A percentile compares a stretch with the other conserved stretches of the same genome.
Conservation (phyloP, 2,329 filamentous ascomycete genomes). For the Paraphoma sp. region DNA sequence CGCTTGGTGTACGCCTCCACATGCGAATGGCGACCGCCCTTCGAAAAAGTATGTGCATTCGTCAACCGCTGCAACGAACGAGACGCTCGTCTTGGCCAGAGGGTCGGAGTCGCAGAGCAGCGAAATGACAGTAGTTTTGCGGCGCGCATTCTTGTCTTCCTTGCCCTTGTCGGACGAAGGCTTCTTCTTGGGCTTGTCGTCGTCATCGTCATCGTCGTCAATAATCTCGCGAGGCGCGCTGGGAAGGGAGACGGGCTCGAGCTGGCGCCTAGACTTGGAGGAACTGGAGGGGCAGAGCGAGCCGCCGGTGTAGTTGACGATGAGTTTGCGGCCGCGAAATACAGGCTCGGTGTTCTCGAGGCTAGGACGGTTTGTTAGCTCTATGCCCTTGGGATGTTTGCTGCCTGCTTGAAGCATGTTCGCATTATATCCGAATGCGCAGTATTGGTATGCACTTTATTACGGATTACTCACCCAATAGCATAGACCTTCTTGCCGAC, state of each 20-base stretch:
- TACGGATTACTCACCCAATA: conserved; percentile 66
- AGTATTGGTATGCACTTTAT: too few relatives aligned
- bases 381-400: not conserved
- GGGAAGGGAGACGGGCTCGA: conserved; percentile 26
- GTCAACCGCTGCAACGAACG: conserved; percentile 88
- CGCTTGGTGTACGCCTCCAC: conserved; percentile 70
- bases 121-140: conserved; percentile 86
- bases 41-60: conserved; percentile 97
- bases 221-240: conserved; percentile 47
- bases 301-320: conserved; percentile 59
- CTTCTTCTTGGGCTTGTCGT: conserved; percentile 45
- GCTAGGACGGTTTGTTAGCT: conserved; percentile 46
- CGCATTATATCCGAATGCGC: not conserved
- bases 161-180: conserved; percentile 56
- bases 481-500: conserved; percentile 71
- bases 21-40: conserved; percentile 83
- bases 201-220: conserved; percentile 44
- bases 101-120: conserved; percentile 92
- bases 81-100: conserved; percentile 71
- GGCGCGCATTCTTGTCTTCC: conserved; percentile 51
- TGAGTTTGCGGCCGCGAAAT: conserved; percentile 70
- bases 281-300: conserved; percentile 52
- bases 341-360: conserved; percentile 61
- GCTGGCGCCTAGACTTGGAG: conserved; percentile 28
- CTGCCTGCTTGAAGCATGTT: conserved; percentile 3